Percentiles rank a stretch among this genome's conserved stretches.
These are phyloP conservation scores for Saccharomycopsis sp. DNA, from an alignment of 805 yeast species.

Conservation along the genomic window DNA sequence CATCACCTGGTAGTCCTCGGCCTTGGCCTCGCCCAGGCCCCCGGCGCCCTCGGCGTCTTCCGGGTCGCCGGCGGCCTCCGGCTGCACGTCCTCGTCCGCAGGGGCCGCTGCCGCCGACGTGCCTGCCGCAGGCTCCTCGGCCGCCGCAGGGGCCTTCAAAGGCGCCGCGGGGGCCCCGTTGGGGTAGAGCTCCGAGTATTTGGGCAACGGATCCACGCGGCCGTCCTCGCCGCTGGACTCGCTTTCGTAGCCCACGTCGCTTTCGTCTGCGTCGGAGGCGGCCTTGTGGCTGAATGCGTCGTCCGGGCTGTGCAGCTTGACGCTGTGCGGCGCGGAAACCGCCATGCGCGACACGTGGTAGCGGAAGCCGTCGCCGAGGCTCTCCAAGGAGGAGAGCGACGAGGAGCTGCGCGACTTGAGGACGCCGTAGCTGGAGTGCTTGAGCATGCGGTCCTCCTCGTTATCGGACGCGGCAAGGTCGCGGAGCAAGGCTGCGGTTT, in stretches of 20 bases:
- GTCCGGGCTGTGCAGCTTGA: neutral
- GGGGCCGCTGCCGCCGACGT: neutral
- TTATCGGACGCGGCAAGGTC: conserved; percentile 18
- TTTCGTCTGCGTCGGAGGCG: conserved; percentile 16
- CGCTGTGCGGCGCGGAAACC: too few relatives aligned
- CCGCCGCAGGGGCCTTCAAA: conserved; percentile 5
- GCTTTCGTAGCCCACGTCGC: conserved; percentile 1
- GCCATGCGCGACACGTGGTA: conserved; percentile 32
- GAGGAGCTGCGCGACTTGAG: neutral
- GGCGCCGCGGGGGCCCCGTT: conserved; percentile 27
- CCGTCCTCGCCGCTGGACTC: conserved; percentile 27
- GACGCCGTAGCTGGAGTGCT: conserved; percentile 2
- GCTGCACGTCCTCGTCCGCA: neutral
- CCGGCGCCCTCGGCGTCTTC: conserved; percentile 5
- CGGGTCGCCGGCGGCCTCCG: neutral
- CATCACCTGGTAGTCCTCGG: neutral
- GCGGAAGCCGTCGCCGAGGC: conserved; percentile 26
- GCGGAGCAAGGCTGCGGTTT: conserved; percentile 26
- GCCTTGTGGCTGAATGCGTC: neutral
- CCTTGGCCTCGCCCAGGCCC: neutral
- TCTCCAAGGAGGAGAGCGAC: conserved; percentile 16
- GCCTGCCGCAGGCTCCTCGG: neutral
- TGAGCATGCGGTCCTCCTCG: conserved; percentile 13
- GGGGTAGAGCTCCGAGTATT: conserved; percentile 73
- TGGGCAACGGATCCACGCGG: conserved; percentile 47